Evolutionary conservation across 139 green algal species (phyloP), one percentile per base, ranked within the genome.

Genomic region (Chlamydomonas applanata): DNA sequence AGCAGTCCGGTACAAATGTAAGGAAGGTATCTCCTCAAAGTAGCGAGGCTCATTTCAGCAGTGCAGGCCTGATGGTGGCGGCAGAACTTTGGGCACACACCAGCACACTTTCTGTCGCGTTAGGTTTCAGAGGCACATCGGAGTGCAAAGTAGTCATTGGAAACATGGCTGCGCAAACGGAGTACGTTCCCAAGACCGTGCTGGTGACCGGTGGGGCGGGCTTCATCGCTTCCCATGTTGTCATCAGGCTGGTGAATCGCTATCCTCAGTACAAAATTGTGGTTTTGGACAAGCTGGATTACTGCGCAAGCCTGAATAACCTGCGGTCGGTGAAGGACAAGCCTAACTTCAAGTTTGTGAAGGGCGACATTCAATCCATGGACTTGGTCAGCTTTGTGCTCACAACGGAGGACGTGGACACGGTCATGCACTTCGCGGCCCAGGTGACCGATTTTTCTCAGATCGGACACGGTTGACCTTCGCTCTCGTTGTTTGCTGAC

Each of bases 401-500:
- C 25, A 53, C 83, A 17, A 84, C 82, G 0, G 89, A 99, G 73
- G 25, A 93, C 5, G 92, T 99, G 24, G 96, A 99, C 87, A 98
- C 95, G 13, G 86, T 99, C 30, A 95, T 99, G 92, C 95, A 99
- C 87, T 99, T 99, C 79, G 95, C 95, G 0, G 95, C 95, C 2
- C 90, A 93, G 87, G 88, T 88, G 68, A 0, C n/a, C 54, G 22
- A 27, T 63, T 5, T 63, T 63, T 63, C n/a, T n/a, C 56, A 65
- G n/a, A 65, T 65, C 56, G 5, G 7, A 13, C 25, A 59, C 49
- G 49, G 49, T 59, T n/a, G 17, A 19, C 17, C 49, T 59, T 16
- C 49, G 9, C 25, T 29, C 56, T 7, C 56, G 4, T 30, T 9
- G 5, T 13, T 16, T 30, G 16, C 56, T 63, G 11, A 29, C 54